Conservation (phyloP, 768 basidiomycete species). For the Crepidotus variabilis region DNA sequence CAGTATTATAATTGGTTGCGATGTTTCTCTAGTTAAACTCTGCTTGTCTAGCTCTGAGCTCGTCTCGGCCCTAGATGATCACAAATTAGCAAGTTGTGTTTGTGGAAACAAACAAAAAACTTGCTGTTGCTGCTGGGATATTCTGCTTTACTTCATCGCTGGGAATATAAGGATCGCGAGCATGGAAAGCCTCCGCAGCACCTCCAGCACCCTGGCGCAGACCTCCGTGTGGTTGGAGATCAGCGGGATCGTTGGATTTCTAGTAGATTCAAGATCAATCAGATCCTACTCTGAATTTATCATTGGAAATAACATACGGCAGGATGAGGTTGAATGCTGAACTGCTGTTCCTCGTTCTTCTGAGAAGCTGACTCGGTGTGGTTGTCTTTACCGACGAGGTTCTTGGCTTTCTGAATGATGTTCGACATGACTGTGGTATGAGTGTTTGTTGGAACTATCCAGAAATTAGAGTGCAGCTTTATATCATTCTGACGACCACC, state of each 20-base stretch:
- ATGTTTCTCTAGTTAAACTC: neutral
- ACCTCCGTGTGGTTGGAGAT: slow-evolving; percentile 29
- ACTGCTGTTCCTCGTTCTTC: slow-evolving; percentile 5
- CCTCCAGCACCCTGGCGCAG: slow-evolving; percentile 25
- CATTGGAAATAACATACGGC: slow-evolving; percentile 27
- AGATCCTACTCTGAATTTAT: neutral
- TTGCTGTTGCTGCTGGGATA: slow-evolving; percentile 18
- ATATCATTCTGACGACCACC: too few relatives aligned
- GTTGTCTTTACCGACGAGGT: neutral
- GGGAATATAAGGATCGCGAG: slow-evolving; percentile 36
- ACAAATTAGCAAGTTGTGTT: neutral
- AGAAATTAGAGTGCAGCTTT: too few relatives aligned
- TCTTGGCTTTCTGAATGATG: neutral
- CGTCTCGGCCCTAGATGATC: neutral
- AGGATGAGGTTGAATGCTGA: slow-evolving; percentile 39
- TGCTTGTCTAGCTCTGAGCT: neutral
- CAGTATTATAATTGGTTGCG: too few relatives aligned
- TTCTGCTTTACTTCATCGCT: slow-evolving; percentile 27
- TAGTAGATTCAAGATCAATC: slow-evolving; percentile 12
- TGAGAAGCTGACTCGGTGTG: neutral
- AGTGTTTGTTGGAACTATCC: neutral
- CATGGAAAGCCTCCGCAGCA: slow-evolving; percentile 33
- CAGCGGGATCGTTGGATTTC: slow-evolving; percentile 42
- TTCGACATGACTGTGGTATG: neutral
- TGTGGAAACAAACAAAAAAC: neutral